Base-by-base conservation (phyloP, 108 stramenopile species). In the Mediolabrus comicus region DNA sequence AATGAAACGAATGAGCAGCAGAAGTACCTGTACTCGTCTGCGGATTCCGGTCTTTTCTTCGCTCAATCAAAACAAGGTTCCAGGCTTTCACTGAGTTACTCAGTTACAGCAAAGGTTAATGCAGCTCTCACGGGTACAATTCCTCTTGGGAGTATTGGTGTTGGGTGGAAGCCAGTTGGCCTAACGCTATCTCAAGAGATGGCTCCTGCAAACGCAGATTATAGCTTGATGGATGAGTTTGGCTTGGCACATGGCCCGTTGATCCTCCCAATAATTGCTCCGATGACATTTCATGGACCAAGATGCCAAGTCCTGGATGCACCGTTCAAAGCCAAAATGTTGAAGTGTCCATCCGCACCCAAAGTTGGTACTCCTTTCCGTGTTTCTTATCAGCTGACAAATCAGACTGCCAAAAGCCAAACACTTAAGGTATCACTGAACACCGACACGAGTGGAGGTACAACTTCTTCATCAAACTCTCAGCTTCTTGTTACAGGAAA, bases 241-340 rank as follows among this genome's bases (percentile, higher is more conserved):
- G 78, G 70, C 0, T 54, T 59, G 59, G 60, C 62, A 6, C 93
- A 94, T 59, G 93, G 93, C 3, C 93, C 93, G 33, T 56, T 94
- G 19, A 16, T 39, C 4, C 65, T 91, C 10, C 16, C 75, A 6
- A 32, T 56, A 19, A 46, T 77, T 4, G 63, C 84, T 0, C 67
- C 63, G 49, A 79, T 86, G 41, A 69, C 54, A 39, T 87, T 91
- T 46, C 72, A 72, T 29, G 90, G 90, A 25, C 93, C 93, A 29
- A 69, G 62, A 29, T 90, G 84, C 53, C 77, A 79, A 56, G 67
- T 94, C 41, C 79, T 90, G 62, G 74, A 71, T 51, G 82, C 89
- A 11, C 93, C 88, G 0, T 91, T 94, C 41, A 64, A 81, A 36
- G 83, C 82, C n/a, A 77, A 38, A 32, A 25, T 87, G 11, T 36